A percentile compares a stretch with the other conserved stretches of the same genome.
phyloP scores from a whole-genome alignment of 805 yeast genomes.

The Wickerhamomyces silvicola region DNA sequence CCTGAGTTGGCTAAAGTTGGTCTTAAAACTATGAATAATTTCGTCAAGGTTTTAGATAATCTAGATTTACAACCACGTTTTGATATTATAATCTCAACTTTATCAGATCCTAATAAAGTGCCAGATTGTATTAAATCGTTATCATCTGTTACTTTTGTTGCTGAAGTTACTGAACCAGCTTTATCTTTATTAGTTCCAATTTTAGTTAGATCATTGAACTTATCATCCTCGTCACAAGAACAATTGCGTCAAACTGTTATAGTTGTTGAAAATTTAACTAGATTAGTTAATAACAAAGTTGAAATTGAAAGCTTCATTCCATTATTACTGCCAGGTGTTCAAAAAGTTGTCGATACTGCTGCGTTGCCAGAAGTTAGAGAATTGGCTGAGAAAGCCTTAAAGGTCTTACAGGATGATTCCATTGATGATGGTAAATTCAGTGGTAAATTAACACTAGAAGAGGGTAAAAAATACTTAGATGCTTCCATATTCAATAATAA shows the following conservation, averaged over 20 bases:
- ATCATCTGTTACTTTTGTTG: constrained; percentile 92
- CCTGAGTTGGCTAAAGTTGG: constrained; percentile 92
- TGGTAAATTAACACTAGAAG: constrained; percentile 58
- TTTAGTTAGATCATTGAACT: constrained; percentile 78
- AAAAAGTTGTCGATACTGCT: constrained; percentile 82
- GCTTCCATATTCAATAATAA: constrained; percentile 28
- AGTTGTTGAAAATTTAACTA: constrained; percentile 90
- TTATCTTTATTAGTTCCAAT: constrained; percentile 87
- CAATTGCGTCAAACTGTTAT: constrained; percentile 95
- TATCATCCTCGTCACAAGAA: constrained; percentile 84
- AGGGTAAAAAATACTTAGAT: constrained; percentile 41
- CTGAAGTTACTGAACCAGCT: constrained; percentile 97
- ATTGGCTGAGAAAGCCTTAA: constrained; percentile 79
- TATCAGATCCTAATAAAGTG: constrained; percentile 85
- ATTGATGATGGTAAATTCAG: constrained; percentile 66
- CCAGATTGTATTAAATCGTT: constrained; percentile 84
- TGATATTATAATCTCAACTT: constrained; percentile 77
- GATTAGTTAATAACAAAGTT: constrained; percentile 87
- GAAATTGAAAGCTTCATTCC: constrained; percentile 90
- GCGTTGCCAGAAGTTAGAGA: constrained; percentile 95
- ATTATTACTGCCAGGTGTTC: constrained; percentile 81
- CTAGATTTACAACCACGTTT: constrained; percentile 85
- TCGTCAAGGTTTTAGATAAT: constrained; percentile 82
- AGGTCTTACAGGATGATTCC: constrained; percentile 78
- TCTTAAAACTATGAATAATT: constrained; percentile 56